These are phyloP conservation scores for Emergomyces orientalis DNA, from an alignment of 2,329 filamentous ascomycete genomes.

Conservation along the genomic window DNA sequence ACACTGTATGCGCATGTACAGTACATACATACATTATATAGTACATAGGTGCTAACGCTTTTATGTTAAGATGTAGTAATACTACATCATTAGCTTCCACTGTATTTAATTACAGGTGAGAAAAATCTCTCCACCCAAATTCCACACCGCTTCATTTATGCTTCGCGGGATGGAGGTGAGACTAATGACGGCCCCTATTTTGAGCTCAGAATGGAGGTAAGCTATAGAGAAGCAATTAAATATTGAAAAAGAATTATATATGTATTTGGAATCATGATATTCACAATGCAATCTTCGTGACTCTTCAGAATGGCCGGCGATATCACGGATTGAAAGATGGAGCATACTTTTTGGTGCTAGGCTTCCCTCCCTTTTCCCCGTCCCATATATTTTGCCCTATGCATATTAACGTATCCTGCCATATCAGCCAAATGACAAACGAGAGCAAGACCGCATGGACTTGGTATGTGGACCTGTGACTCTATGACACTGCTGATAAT, in stretches of 20 bases:
- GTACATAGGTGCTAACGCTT: background rate
- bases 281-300: background rate
- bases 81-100: conserved; percentile 12
- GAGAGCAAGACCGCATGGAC: conserved; percentile 15
- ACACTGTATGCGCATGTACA: background rate
- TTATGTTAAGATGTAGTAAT: conserved; percentile 1
- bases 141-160: background rate
- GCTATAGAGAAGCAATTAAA: background rate
- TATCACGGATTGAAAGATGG: conserved; percentile 14
- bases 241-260: background rate
- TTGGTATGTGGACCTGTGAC: conserved; percentile 9
- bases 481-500: background rate
- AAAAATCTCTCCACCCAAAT: background rate
- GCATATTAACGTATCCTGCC: background rate
- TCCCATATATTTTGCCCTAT: background rate
- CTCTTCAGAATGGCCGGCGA: conserved; percentile 12
- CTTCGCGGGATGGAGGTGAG: background rate
- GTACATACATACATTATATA: background rate
- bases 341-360: conserved; percentile 14
- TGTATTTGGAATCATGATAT: background rate
- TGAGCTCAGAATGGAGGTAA: conserved; percentile 9
- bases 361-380: background rate
- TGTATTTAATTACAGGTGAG: conserved; percentile 13
- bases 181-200: background rate
- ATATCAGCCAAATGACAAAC: conserved; percentile 15